Evolutionary conservation across 1,139 yeast species (phyloP), one percentile per base, ranked within the genome.

Genomic region (Geotrichum aggregatum): DNA sequence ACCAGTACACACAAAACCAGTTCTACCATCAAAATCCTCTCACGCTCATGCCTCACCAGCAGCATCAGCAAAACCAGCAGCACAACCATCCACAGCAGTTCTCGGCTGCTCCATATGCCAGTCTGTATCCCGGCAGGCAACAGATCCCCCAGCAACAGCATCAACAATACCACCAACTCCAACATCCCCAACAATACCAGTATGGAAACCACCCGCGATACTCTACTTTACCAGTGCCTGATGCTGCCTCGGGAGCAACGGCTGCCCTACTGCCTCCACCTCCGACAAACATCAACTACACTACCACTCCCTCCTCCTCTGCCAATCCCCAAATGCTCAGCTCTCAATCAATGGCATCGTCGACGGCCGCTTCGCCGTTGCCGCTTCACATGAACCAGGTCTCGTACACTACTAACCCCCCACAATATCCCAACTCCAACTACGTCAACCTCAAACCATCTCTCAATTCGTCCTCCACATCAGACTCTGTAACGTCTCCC

Each of bases 1-100:
- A 14, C 21, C 39, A 35, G 39, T 35, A 35, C 39, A 8, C 39
- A 10, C 39, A 35, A 21, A 35, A 14, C 21, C 39, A 35, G 39
- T 35, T 39, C 30, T 39, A 11, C 18, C 13, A 14, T 3, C 43
- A 39, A 6, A 13, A 18, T 26, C n/a, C 3, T 7, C 31, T 11
- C 21, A 3, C 28, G 16, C 14, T 13, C 43, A 39, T 39, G 43
- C 10, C 43, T 21, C 28, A 18, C 43, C 43, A 39, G 31, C 43
- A 39, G 7, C 43, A 39, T 16, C 43, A 3, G 4, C 28, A 4
- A 39, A 11, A 6, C n/a, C 30, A 19, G 8, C 28, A 18, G 31
- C 6, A 39, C n/a, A 22, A 39, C n/a, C 43, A 39, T n/a, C 43
- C 28, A 16, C 43, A 39, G 31, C 43, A 39, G 28, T 18, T 11